Evolutionary conservation across 2,329 filamentous ascomycete genomes (phyloP), one percentile per base, ranked within the genome.

Genomic region (Berkeleyomyces rouxiae): DNA sequence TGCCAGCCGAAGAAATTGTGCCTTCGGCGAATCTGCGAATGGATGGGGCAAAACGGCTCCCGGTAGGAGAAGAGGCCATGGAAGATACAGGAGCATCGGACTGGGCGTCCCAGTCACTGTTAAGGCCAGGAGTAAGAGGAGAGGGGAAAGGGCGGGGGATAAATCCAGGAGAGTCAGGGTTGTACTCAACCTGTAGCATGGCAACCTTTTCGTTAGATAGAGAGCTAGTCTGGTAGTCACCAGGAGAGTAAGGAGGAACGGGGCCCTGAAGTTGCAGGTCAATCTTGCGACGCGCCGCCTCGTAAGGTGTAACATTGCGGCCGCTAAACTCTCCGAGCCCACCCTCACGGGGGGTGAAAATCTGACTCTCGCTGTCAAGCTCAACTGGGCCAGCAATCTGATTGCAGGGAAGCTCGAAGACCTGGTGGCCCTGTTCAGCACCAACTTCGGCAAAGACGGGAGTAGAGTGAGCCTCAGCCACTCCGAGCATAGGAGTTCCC

Each of bases 341-440:
- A 33, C 11, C 36, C 6, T 37, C 44, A 39, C 46, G 57, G 7
- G 57, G 40, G 13, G 42, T 47, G 16, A 59, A 58, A 6, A 37
- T 16, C 36, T 77, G 74, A 0, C 74, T 74, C 1, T 75, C 74
- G 10, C 72, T 72, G 11, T 73, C 69, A 51, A 71, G 68, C 4
- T 71, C 75, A 57, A 69, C 69, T 7, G 70, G 71, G 58, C 76
- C 72, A 23, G 73, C 76, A 33, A 72, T 71, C 0, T 72, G 66
- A 0, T 75, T 75, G 4, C 73, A 78, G 1, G 79, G 74, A 68
- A 82, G 68, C 67, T 82, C 79, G 64, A 79, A 80, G 2, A 80
- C 75, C 65, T 79, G 76, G 46, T 79, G 77, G 59, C 75, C 74
- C 1, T 73, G 69, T 59, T 76, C 75, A 4, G 74, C 75, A 4